These are phyloP conservation scores for Fusarium albosuccineum DNA, from an alignment of 2,329 filamentous ascomycete species.

Conservation along the genomic window DNA sequence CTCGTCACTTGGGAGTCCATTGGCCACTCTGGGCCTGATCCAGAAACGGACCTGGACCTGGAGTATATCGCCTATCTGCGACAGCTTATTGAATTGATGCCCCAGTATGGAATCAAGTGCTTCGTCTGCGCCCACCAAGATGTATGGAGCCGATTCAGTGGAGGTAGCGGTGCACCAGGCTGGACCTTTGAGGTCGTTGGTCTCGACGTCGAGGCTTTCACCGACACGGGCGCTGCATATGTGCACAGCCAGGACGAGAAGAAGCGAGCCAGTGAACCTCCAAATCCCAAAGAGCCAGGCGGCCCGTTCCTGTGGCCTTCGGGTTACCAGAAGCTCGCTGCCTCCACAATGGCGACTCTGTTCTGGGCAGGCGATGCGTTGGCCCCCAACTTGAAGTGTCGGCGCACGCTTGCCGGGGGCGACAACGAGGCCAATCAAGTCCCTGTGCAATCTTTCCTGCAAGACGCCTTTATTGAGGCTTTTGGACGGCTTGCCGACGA, in stretches of 20 bases:
- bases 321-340: slow-evolving; percentile 54
- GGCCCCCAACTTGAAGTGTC: slow-evolving; percentile 46
- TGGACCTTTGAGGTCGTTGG: slow-evolving; percentile 59
- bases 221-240: slow-evolving; percentile 51
- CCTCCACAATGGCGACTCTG: slow-evolving; percentile 49
- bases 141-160: slow-evolving; percentile 58
- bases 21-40: slow-evolving; percentile 51
- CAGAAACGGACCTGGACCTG: slow-evolving; percentile 51
- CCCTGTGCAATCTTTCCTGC: slow-evolving; percentile 49
- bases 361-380: slow-evolving; percentile 49
- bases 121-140: slow-evolving; percentile 60
- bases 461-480: slow-evolving; percentile 51
- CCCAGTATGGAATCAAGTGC: slow-evolving; percentile 54
- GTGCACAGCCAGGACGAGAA: slow-evolving; percentile 53
- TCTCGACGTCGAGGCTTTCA: slow-evolving; percentile 54
- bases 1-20: slow-evolving; percentile 60
- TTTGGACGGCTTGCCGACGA: slow-evolving; percentile 53
- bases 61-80: slow-evolving; percentile 56
- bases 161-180: slow-evolving; percentile 57
- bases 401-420: slow-evolving; percentile 31
- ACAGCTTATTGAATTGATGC: slow-evolving; percentile 54
- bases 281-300: slow-evolving; percentile 50
- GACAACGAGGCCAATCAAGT: slow-evolving; percentile 32
- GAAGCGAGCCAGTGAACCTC: slow-evolving; percentile 40
- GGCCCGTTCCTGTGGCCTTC: slow-evolving; percentile 55